Percentiles rank a stretch among this genome's conserved stretches.
Conservation (phyloP, 768 basidiomycete genomes). For the Suillus paluster region DNA sequence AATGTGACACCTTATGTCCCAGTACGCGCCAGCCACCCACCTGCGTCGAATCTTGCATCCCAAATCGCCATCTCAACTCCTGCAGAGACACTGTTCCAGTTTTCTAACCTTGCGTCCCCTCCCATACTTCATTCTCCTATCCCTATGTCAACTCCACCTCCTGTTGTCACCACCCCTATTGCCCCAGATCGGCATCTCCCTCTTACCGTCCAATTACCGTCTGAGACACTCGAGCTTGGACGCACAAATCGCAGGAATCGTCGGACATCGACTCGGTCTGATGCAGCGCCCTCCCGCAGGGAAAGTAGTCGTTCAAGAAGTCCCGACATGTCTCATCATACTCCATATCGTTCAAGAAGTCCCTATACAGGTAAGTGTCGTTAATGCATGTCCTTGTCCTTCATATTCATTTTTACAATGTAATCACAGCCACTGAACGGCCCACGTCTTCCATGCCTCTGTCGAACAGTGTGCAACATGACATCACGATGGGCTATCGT, state of each 20-base stretch:
- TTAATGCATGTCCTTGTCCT: too few species aligned
- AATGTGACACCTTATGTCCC: neutral
- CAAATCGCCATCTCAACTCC: neutral
- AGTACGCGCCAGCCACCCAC: neutral
- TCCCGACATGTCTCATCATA: neutral
- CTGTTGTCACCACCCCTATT: neutral
- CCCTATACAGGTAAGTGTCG: too few species aligned
- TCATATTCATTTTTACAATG: neutral
- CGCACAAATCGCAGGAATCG: neutral
- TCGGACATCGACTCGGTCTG: neutral
- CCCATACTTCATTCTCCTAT: neutral
- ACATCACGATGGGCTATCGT: neutral
- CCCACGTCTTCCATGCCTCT: neutral
- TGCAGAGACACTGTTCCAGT: neutral
- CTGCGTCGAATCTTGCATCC: neutral
- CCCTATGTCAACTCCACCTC: neutral
- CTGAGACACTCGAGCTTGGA: neutral
- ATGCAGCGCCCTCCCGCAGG: neutral
- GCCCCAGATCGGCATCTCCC: neutral
- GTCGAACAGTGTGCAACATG: neutral
- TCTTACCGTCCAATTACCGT: neutral
- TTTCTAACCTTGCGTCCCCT: neutral
- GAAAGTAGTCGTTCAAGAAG: neutral
- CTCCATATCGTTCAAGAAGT: too few species aligned
- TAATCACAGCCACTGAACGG: neutral